Evolutionary conservation across 768 basidiomycete species (phyloP).

Genomic region (Lentinula aciculospora): DNA sequence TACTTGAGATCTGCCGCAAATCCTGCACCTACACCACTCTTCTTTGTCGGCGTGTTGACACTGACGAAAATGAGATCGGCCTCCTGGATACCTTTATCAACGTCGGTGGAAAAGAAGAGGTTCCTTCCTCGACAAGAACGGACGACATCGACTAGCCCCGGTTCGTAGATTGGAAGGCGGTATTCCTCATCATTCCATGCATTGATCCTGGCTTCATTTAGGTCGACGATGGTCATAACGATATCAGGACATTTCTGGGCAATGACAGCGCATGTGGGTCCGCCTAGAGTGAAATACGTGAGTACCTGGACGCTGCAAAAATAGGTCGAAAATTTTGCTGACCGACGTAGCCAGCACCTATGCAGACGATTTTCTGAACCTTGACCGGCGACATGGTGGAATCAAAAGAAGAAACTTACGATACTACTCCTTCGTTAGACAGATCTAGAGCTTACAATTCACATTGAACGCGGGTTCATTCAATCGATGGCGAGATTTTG

Average conservation of each 20-base stretch:
- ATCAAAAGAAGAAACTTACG: not conserved
- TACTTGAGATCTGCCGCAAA: constrained; percentile 98
- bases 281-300: constrained; percentile 49
- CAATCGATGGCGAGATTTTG: not conserved
- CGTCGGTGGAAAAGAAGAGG: constrained; percentile 94
- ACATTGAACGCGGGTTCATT: not conserved
- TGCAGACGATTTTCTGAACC: constrained; percentile 3
- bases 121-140: constrained; percentile 85
- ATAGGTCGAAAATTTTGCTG: constrained; percentile 19
- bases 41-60: constrained; percentile 99
- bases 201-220: constrained; percentile 90
- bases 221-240: constrained; percentile 94
- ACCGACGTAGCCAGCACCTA: constrained; percentile 94
- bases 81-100: constrained; percentile 88
- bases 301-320: constrained; percentile 10
- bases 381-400: constrained; percentile 3
- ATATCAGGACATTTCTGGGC: constrained; percentile 92
- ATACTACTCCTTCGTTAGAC: not conserved
- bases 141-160: constrained; percentile 90
- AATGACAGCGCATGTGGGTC: constrained; percentile 93
- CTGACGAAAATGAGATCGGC: constrained; percentile 98
- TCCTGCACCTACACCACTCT: constrained; percentile 94
- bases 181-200: constrained; percentile 93
- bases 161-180: constrained; percentile 93
- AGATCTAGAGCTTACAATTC: not conserved